Evolutionary conservation across 78 protist species (phyloP).

Genomic region (Dictyostelium capitatum): DNA sequence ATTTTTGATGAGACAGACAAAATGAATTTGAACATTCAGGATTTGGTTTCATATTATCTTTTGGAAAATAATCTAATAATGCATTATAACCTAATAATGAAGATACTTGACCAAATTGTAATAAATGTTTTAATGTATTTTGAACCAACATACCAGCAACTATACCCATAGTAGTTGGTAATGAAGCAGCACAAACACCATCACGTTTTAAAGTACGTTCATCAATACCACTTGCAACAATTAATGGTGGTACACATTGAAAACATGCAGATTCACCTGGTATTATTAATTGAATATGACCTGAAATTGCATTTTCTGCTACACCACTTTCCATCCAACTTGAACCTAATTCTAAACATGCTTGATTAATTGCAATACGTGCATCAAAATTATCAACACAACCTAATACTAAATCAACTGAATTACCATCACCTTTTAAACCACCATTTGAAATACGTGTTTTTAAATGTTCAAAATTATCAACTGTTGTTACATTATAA

Average conservation of each 20-base stretch:
- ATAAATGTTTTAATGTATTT: conserved; percentile 94
- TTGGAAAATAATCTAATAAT: conserved; percentile 94
- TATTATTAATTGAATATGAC: conserved; percentile 95
- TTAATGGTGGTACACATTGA: conserved; percentile 97
- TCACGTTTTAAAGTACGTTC: conserved; percentile 91
- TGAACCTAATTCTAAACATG: conserved; percentile 64
- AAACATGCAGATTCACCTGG: conserved; percentile 95
- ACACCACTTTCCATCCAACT: conserved; percentile 99
- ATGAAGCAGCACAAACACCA: conserved; percentile 97
- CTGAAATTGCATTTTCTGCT: conserved; percentile 97
- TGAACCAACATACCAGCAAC: conserved; percentile 96
- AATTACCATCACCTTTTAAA: not conserved
- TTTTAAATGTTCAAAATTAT: conserved; percentile 88
- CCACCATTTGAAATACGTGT: conserved; percentile 83
- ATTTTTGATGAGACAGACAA: conserved; percentile 74
- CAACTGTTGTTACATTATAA: conserved; percentile 95
- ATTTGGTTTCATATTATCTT: conserved; percentile 90
- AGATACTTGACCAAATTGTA: conserved; percentile 93
- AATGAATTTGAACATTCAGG: conserved; percentile 84
- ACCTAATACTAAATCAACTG: conserved; percentile 93
- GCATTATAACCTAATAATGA: conserved; percentile 95
- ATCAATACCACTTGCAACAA: conserved; percentile 95
- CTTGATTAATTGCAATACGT: conserved; percentile 86
- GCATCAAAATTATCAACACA: conserved; percentile 99
- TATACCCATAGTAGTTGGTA: conserved; percentile 99